These are phyloP conservation scores for Fraxinus sp. DNA, from an alignment of 305 asterid genomes.

Conservation along the genomic window DNA sequence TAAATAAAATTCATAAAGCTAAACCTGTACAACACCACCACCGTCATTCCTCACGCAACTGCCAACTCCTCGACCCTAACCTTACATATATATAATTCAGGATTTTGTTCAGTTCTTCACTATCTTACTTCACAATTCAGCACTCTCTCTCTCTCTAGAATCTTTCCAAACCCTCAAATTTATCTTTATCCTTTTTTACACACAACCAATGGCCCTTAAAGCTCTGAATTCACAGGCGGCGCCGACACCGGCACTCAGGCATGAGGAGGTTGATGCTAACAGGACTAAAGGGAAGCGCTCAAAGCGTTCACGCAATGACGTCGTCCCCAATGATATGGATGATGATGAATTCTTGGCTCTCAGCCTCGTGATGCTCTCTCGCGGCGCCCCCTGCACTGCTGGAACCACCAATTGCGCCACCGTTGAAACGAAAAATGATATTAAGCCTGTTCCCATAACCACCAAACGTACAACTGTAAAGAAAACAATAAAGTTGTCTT, in stretches of 20 bases:
- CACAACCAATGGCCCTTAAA: conserved; percentile 41
- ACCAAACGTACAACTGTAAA: background rate
- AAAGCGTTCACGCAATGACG: conserved; percentile 24
- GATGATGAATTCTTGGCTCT: conserved; percentile 51
- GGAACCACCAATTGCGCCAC: background rate
- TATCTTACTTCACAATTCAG: background rate
- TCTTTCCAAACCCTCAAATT: background rate
- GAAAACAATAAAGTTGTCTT: background rate
- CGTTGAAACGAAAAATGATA: background rate
- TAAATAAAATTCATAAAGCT: background rate
- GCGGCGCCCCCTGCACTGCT: background rate
- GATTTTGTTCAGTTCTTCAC: conserved; percentile 16
- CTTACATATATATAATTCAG: background rate
- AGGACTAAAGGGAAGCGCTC: conserved; percentile 47
- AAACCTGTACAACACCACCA: conserved; percentile 28
- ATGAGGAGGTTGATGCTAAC: conserved; percentile 19
- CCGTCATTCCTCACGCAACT: conserved; percentile 59
- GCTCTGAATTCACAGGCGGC: conserved; percentile 35
- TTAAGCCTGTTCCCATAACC: background rate
- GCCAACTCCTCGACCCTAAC: conserved; percentile 30
- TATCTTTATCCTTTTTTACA: background rate
- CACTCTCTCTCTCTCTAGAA: background rate
- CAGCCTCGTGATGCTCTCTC: conserved; percentile 55
- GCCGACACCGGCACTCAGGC: conserved; percentile 17
- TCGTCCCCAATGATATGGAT: background rate